Conservation (phyloP, 352 stramenopile genomes). For the Globisporangium solare region DNA sequence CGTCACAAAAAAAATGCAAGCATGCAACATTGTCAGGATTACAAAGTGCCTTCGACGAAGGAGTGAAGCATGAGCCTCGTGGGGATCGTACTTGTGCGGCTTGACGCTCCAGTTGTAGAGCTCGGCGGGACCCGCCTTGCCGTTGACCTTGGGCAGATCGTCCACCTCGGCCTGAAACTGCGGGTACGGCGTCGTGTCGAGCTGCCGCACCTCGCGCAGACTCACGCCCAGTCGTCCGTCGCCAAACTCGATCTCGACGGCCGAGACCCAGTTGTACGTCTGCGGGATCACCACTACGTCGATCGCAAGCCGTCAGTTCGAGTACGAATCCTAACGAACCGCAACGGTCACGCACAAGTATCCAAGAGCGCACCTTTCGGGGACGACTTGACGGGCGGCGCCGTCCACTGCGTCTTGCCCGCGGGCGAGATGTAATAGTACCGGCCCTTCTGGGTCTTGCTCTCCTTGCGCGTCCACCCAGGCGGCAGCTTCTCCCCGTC, state of each 20-base stretch:
- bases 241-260: constrained; percentile 85
- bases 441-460: constrained; percentile 79
- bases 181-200: constrained; percentile 73
- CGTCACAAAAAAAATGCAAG: not conserved
- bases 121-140: constrained; percentile 77
- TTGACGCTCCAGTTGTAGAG: constrained; percentile 90
- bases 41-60: too few species aligned
- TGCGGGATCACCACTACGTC: constrained; percentile 23
- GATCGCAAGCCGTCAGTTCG: not conserved
- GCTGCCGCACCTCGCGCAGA: constrained; percentile 67
- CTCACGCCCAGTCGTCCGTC: constrained; percentile 79
- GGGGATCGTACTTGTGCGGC: constrained; percentile 42
- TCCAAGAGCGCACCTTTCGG: not conserved
- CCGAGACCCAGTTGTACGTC: constrained; percentile 74
- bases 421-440: constrained; percentile 84
- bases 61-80: not conserved
- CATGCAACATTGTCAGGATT: not conserved
- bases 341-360: not conserved
- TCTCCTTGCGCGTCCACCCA: constrained; percentile 81
- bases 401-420: constrained; percentile 82
- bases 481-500: constrained; percentile 44
- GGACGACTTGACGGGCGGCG: constrained; percentile 26
- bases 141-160: constrained; percentile 82
- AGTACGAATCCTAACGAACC: not conserved
- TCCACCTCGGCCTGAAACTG: constrained; percentile 88